Evolutionary conservation across 1,284 basidiomycete species (phyloP).

Genomic region (Boletus semigastroideus): DNA sequence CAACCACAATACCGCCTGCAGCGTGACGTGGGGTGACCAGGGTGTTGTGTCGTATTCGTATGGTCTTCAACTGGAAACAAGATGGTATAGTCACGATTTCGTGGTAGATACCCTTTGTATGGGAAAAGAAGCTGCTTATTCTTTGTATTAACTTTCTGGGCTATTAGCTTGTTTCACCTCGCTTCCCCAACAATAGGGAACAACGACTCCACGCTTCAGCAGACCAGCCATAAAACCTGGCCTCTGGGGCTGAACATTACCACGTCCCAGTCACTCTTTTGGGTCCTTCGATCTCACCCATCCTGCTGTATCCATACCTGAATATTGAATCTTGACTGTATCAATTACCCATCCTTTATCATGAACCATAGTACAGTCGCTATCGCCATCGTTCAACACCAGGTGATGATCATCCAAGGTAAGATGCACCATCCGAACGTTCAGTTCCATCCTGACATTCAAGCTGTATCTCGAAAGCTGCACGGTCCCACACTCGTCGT

Average conservation of each 20-base stretch:
- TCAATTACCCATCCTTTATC: conserved; percentile 28
- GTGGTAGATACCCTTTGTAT: no score
- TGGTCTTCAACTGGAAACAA: neutral
- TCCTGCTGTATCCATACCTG: conserved; percentile 17
- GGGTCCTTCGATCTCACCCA: conserved; percentile 5
- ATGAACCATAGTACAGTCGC: conserved; percentile 60
- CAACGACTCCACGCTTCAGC: conserved; percentile 10
- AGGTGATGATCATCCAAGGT: conserved; percentile 68
- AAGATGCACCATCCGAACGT: conserved; percentile 6
- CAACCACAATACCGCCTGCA: conserved; percentile 63
- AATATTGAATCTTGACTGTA: conserved; percentile 9
- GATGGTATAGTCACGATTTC: neutral
- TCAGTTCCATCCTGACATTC: conserved; percentile 4
- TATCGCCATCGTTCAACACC: conserved; percentile 62
- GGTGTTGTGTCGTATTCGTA: no score
- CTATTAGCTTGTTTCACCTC: conserved; percentile 9
- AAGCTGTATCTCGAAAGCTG: conserved; percentile 38
- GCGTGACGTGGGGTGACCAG: neutral
- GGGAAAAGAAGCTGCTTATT: neutral
- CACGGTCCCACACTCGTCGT: conserved; percentile 48
- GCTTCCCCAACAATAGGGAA: conserved; percentile 9
- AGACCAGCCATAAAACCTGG: conserved; percentile 20
- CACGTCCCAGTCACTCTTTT: neutral
- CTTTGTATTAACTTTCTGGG: conserved; percentile 7
- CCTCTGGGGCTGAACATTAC: neutral